Conservation (phyloP, 305 asterid genomes). For the Petunia hybrid region DNA sequence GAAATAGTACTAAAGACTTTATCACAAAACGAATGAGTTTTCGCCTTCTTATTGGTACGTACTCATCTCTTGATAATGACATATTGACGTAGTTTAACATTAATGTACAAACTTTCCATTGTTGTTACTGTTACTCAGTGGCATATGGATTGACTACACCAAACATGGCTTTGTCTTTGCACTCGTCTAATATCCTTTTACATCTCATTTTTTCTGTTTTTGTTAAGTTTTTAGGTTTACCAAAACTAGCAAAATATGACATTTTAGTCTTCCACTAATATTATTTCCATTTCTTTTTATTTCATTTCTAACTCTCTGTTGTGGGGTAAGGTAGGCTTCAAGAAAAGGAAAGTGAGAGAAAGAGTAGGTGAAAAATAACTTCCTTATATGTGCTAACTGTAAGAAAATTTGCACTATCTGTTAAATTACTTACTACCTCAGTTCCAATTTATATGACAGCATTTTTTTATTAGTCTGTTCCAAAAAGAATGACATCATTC, state of each 20-base stretch:
- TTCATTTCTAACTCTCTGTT: not conserved
- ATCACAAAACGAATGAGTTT: not conserved
- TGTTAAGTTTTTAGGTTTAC: not conserved
- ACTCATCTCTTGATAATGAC: not conserved
- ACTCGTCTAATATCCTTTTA: not conserved
- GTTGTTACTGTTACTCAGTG: not conserved
- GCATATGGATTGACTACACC: not conserved
- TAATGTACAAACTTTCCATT: not conserved
- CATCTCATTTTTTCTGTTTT: conserved; percentile 17
- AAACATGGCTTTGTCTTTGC: not conserved
- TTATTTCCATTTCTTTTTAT: not conserved
- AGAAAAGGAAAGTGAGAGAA: not conserved
- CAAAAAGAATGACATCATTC: too few species aligned
- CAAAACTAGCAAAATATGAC: conserved; percentile 12
- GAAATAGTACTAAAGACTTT: not conserved
- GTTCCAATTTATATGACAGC: too few species aligned
- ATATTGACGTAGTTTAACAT: not conserved
- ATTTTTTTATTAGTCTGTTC: too few species aligned
- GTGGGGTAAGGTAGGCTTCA: conserved; percentile 1
- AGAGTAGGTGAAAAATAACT: not conserved
- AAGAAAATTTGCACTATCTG: too few species aligned
- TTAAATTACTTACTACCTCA: too few species aligned
- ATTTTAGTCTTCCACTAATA: not conserved
- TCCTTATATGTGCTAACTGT: too few species aligned
- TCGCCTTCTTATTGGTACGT: not conserved